Base-by-base conservation (phyloP, 2,329 filamentous ascomycete genomes). In the Herpotrichia juniperi region DNA sequence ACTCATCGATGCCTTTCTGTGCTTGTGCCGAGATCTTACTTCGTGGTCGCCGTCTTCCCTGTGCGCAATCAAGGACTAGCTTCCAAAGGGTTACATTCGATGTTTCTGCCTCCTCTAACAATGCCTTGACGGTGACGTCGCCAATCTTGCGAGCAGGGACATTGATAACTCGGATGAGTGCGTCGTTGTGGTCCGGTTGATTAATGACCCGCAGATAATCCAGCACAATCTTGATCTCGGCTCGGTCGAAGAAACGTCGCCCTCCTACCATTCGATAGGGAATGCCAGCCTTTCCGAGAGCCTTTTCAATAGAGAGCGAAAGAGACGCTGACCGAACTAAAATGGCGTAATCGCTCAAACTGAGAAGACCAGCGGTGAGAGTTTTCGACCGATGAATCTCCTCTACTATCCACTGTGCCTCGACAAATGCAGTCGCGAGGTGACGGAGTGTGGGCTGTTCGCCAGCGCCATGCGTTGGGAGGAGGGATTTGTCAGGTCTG, bases 251-350 rank as follows among this genome's bases (percentile, higher is more conserved):
- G 71, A 99, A 99, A 52, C 90, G 89, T 56, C 86, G 85, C 1
- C 94, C 93, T 63, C 89, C 93, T 46, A 97, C 87, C 93, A 97
- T 97, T 44, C 87, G 87, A 73, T 97, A 99, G 0, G 92, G 83
- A 34, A 97, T 86, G 1, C 92, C 91, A 10, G 86, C 85, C 64
- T 88, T 91, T 12, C 89, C 91, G 34, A 97, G 79, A 2, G 88
- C 88, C 19, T 87, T 83, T 74, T 99, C 93, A 32, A 97, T 88
- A n/a, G 91, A 85, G 19, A 93, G 82, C 0, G 93, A 97, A 7
- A 97, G 79, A 1, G 86, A 81, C 1, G 92, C 90, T 1, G 92
- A 94, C 19, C 93, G 85, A n/a, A 99, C 80, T 12, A 99, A 78
- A 47, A 99, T 88, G 1, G 92, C 91, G 59, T 96, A 85, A 67